Conservation (phyloP, 2,329 filamentous ascomycete genomes). For the Ophiostoma piceae region DNA sequence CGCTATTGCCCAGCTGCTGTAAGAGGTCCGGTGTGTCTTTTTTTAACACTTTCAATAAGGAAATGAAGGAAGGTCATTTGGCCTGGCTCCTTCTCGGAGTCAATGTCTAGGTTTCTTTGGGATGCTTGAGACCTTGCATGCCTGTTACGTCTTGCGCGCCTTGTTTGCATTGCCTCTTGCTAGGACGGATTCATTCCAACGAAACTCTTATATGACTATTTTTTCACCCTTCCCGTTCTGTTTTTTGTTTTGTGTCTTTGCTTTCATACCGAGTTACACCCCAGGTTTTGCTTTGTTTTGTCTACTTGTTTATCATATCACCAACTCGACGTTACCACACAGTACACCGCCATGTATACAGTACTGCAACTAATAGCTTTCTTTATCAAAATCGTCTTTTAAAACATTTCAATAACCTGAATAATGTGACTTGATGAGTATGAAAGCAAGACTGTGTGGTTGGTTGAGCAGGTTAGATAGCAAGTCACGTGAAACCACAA, state of each 20-base stretch:
- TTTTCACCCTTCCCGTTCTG: constrained; percentile 11
- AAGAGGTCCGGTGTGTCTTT: constrained; percentile 32
- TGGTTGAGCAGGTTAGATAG: too few relatives aligned
- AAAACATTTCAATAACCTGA: neutral
- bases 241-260: constrained; percentile 17
- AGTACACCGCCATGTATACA: constrained; percentile 24
- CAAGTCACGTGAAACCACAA: neutral
- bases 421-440: too few relatives aligned
- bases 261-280: constrained; percentile 15
- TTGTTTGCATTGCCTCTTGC: constrained; percentile 12
- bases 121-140: constrained; percentile 6
- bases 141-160: constrained; percentile 14
- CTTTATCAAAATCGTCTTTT: neutral
- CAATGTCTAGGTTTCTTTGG: constrained; percentile 11
- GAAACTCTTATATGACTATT: constrained; percentile 17
- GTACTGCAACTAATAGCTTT: constrained; percentile 27
- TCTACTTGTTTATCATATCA: constrained; percentile 15
- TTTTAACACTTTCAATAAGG: constrained; percentile 20
- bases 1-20: constrained; percentile 49
- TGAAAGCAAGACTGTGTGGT: too few relatives aligned
- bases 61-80: neutral
- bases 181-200: constrained; percentile 14
- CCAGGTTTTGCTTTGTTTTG: constrained; percentile 17
- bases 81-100: constrained; percentile 10
- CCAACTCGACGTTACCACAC: constrained; percentile 18